Evolutionary conservation across 2,329 filamentous ascomycete genomes (phyloP).

Genomic region (Dothiorella sarmentorum): DNA sequence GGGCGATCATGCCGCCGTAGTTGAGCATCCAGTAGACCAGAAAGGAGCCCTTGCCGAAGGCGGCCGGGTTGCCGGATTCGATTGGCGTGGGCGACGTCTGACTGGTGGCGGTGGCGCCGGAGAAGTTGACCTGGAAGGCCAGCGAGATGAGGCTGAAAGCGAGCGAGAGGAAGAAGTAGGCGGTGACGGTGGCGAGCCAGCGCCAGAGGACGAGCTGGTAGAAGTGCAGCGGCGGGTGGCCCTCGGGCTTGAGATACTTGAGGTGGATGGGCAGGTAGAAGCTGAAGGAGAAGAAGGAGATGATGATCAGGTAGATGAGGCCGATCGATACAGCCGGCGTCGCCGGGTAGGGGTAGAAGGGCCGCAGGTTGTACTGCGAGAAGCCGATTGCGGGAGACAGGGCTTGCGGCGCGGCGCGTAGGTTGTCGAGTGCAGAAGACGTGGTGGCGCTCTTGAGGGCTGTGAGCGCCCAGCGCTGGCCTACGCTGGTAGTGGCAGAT

Average conservation of each 20-base stretch:
- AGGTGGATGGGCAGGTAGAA: slow-evolving; percentile 64
- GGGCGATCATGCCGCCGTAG: slow-evolving; percentile 59
- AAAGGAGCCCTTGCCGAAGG: slow-evolving; percentile 58
- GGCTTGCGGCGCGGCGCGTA: slow-evolving; percentile 50
- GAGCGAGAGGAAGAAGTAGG: slow-evolving; percentile 61
- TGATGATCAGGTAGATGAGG: slow-evolving; percentile 64
- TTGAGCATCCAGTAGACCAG: slow-evolving; percentile 63
- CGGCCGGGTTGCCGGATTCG: slow-evolving; percentile 44
- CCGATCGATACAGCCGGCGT: slow-evolving; percentile 61
- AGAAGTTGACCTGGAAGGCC: slow-evolving; percentile 61
- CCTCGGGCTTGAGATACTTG: slow-evolving; percentile 52
- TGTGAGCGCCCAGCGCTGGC: slow-evolving; percentile 42
- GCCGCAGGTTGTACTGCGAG: slow-evolving; percentile 55
- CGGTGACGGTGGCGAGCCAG: slow-evolving; percentile 52
- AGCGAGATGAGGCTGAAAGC: slow-evolving; percentile 62
- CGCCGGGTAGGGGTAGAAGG: slow-evolving; percentile 54
- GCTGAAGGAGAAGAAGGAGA: slow-evolving; percentile 63
- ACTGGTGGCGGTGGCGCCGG: slow-evolving; percentile 39
- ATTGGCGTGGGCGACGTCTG: slow-evolving; percentile 40
- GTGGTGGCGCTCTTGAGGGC: slow-evolving; percentile 44
- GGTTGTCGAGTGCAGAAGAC: slow-evolving; percentile 39
- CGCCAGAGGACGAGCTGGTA: slow-evolving; percentile 59
- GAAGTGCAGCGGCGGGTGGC: slow-evolving; percentile 57
- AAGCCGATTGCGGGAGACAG: slow-evolving; percentile 57
- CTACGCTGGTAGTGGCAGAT: slow-evolving; percentile 48